Conservation (phyloP, 371 early-diverging fungal genomes). For the Mortierella sp. region DNA sequence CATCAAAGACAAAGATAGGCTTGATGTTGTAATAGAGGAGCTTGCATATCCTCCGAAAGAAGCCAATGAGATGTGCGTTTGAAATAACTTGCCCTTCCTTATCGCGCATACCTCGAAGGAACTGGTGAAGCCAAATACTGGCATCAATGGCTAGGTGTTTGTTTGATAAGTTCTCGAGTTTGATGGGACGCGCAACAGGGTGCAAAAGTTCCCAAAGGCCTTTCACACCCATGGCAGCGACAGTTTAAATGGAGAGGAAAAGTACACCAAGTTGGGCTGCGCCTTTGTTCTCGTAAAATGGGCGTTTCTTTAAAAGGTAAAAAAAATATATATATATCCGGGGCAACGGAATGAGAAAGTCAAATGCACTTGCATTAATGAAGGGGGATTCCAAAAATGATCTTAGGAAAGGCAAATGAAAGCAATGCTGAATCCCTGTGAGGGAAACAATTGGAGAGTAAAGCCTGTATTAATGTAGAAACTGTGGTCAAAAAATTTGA, state of each 20-base stretch:
- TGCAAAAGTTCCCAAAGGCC: constrained; percentile 94
- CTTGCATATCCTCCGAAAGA: constrained; percentile 94
- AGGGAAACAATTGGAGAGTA: background rate
- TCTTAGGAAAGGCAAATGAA: background rate
- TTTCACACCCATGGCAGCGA: constrained; percentile 91
- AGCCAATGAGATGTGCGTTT: constrained; percentile 93
- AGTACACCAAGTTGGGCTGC: too few relatives aligned
- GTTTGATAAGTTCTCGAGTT: constrained; percentile 81
- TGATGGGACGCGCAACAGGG: constrained; percentile 83
- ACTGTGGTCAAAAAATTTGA: background rate
- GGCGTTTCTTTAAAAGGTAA: background rate
- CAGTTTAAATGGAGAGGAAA: background rate
- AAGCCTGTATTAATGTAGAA: background rate
- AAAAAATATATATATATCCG: too few relatives aligned
- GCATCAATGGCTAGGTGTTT: constrained; percentile 93
- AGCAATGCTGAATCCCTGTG: background rate
- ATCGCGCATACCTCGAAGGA: constrained; percentile 93
- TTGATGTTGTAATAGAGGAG: constrained; percentile 91
- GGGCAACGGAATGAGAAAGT: background rate
- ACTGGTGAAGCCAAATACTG: constrained; percentile 97
- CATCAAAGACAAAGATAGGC: constrained; percentile 98
- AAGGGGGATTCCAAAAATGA: background rate
- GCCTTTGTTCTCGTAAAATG: too few relatives aligned
- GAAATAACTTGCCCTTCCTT: constrained; percentile 83
- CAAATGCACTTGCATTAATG: background rate